Percentiles rank a stretch among this genome's conserved stretches.
These are phyloP conservation scores for Auriscalpium orientale DNA, from an alignment of 768 basidiomycete species.

Conservation along the genomic window DNA sequence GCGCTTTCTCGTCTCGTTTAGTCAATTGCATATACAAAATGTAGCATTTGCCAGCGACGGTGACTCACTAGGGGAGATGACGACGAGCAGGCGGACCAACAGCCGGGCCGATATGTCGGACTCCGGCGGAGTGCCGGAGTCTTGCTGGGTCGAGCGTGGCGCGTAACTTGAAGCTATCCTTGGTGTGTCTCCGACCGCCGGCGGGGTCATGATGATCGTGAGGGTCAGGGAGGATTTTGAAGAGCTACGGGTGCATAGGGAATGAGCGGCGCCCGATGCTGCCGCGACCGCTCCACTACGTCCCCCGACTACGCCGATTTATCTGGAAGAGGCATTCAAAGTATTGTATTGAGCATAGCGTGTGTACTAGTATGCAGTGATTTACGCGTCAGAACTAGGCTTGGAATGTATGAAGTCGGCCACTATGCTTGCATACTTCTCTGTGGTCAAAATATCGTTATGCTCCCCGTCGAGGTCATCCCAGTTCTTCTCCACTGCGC, in stretches of 20 bases:
- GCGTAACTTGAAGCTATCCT: too few relatives aligned
- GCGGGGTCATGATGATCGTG: constrained; percentile 67
- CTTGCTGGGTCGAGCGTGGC: too few relatives aligned
- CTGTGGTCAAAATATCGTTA: constrained; percentile 38
- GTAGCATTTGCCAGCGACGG: too few relatives aligned
- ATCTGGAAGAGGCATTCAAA: constrained; percentile 54
- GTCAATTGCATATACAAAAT: too few relatives aligned
- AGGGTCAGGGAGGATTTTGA: constrained; percentile 53
- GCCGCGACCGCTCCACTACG: constrained; percentile 86
- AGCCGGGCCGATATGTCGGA: too few relatives aligned
- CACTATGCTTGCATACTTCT: constrained; percentile 43
- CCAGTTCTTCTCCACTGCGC: too few relatives aligned
- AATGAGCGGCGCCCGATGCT: constrained; percentile 91
- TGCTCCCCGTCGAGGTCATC: constrained; percentile 47
- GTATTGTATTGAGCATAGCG: constrained; percentile 15
- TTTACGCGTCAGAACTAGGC: neutral
- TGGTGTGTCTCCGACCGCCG: constrained; percentile 65
- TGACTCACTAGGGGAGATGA: too few relatives aligned
- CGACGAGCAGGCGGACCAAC: too few relatives aligned
- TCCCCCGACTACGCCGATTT: constrained; percentile 64
- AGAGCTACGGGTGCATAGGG: constrained; percentile 72
- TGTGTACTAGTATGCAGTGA: too few relatives aligned
- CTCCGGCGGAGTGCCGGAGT: too few relatives aligned
- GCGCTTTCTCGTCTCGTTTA: too few relatives aligned
- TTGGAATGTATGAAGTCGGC: constrained; percentile 24